phyloP scores from a whole-genome alignment of 805 yeast species.

The Henningerozyma blattae region DNA sequence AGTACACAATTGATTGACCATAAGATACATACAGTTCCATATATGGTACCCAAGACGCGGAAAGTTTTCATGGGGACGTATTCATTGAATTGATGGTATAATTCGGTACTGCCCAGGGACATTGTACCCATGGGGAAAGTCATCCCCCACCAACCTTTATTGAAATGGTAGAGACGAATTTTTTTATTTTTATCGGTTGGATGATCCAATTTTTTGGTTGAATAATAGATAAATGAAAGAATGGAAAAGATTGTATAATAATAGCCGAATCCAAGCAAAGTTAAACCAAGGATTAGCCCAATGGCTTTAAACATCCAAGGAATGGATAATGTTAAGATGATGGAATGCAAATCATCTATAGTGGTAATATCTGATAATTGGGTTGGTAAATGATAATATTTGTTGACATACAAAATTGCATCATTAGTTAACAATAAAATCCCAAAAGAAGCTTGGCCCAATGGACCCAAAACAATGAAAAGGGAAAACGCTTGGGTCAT shows the following conservation, averaged over 20 bases:
- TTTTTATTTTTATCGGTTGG: constrained; percentile 1
- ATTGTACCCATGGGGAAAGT: constrained; percentile 87
- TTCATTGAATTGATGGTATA: constrained; percentile 34
- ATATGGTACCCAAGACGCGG: constrained; percentile 49
- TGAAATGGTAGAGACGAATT: constrained; percentile 28
- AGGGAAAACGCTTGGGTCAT: constrained; percentile 45
- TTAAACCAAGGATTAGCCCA: constrained; percentile 32
- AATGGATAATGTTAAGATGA: constrained; percentile 12
- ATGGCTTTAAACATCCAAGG: constrained; percentile 23
- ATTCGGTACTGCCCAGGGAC: constrained; percentile 44
- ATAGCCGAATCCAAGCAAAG: constrained; percentile 43
- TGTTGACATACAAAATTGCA: constrained; percentile 14
- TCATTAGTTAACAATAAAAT: constrained; percentile 43
- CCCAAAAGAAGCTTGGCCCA: constrained; percentile 78
- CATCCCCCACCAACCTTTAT: constrained; percentile 64
- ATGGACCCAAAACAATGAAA: constrained; percentile 70
- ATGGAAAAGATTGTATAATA: constrained; percentile 40
- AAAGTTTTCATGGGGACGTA: constrained; percentile 37
- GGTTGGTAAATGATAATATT: constrained; percentile 7
- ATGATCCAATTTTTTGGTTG: constrained; percentile 12
- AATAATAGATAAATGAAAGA: constrained; percentile 15
- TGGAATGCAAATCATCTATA: constrained; percentile 3
- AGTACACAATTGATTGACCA: constrained; percentile 32
- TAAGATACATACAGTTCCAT: constrained; percentile 39
- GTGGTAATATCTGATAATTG: constrained; percentile 2